phyloP scores from a whole-genome alignment of 106 monocot species.

The Apostasia shenzhenica region DNA sequence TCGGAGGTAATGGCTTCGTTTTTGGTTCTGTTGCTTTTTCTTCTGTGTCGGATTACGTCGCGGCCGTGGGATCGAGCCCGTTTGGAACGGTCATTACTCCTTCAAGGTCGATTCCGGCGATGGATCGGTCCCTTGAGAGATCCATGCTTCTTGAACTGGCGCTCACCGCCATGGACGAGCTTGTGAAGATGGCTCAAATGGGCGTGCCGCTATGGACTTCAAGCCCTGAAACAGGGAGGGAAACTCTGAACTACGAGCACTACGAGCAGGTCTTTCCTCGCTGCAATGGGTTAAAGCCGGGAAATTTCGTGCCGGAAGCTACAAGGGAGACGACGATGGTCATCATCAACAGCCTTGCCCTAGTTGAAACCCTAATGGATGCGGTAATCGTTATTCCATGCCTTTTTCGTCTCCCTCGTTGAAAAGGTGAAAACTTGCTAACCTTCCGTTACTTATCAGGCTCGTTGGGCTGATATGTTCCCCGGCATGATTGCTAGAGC shows the following conservation, averaged over 20 bases:
- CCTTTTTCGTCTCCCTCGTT: no score
- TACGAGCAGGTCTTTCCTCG: conserved; percentile 39
- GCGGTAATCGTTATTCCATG: conserved; percentile 26
- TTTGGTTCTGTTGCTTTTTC: conserved; percentile 3
- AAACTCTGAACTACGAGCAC: conserved; percentile 52
- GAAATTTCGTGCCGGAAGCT: conserved; percentile 60
- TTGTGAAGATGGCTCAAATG: conserved; percentile 76
- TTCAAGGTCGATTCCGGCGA: not conserved
- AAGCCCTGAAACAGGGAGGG: conserved; percentile 18
- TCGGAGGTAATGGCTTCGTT: conserved; percentile 31
- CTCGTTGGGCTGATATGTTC: conserved; percentile 82
- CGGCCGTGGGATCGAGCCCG: conserved; percentile 13
- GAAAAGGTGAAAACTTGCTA: no score
- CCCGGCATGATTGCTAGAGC: conserved; percentile 65
- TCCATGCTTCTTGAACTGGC: conserved; percentile 68
- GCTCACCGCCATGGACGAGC: conserved; percentile 70
- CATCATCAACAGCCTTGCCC: conserved; percentile 59
- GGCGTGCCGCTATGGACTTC: conserved; percentile 70
- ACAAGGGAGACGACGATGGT: conserved; percentile 66
- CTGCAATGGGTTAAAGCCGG: conserved; percentile 38
- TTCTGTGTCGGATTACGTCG: conserved; percentile 3
- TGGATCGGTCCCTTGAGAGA: conserved; percentile 47
- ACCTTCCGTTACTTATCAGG: conserved; percentile 15
- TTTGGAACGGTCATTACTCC: conserved; percentile 13
- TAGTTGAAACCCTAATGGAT: conserved; percentile 91